Base-by-base conservation (phyloP, 2,329 filamentous ascomycete genomes). In the Penicillium sp. region DNA sequence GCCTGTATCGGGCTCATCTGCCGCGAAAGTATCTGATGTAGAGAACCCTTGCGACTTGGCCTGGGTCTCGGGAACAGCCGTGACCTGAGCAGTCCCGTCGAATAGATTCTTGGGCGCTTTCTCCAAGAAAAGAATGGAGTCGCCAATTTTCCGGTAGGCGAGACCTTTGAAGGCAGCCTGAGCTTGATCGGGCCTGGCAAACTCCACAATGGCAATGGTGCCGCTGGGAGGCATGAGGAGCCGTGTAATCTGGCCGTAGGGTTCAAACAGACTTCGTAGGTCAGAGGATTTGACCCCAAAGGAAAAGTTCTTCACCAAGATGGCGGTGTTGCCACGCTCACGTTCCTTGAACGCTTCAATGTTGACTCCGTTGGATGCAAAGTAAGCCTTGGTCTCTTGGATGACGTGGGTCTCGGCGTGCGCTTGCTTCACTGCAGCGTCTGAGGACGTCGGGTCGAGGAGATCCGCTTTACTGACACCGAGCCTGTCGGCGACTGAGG, bases 321-420 rank as follows among this genome's bases (percentile, higher is more conserved):
- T 90, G 37, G 86, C 83, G 18, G 82, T 86, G 66, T 96, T 90
- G 51, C 91, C 91, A 63, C 90, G 84, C 66, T 88, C 83, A 52
- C 83, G 82, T 47, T 81, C 83, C 68, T 91, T 93, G 74, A 98
- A 97, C 9, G 90, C 86, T 55, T 96, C 85, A 40, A 98, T 76
- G 68, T 97, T 89, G 24, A 97, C 87, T 33, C 91, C 91, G 56
- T 96, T 88, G 39, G 85, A 80, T 45, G 80, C 76, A 64, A 98
- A 95, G 71, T 94, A 98, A 8, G 85, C 77, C 70, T 96, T 97
- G 2, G 90, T 95, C 68, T 97, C 93, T 71, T 95, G 89, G 49
- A 98, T 97, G 58, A 95, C 82, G 54, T 93, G 86, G 24, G 91
- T 97, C 75, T 98, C 93, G 38, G 91, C 93, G 67, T 96, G 86